Base-by-base conservation (phyloP, 2,329 filamentous ascomycete species). In the Microcyclosporella mali region DNA sequence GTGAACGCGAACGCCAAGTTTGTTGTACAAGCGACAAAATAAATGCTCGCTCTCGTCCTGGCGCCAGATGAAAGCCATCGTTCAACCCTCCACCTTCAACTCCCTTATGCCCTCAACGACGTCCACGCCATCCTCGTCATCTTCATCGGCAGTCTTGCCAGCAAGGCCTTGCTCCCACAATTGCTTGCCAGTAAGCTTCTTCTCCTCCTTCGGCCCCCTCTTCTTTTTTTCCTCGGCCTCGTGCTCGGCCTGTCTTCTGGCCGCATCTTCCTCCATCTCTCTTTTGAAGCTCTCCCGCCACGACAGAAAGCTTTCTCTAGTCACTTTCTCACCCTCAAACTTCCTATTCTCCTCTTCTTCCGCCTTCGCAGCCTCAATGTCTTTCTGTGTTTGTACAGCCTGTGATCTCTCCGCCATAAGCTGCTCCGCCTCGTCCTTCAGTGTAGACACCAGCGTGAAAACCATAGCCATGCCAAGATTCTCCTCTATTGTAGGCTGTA, bases 381-480 rank as follows among this genome's bases (percentile, higher is more conserved):
- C 78, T 38, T 66, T 69, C 38, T 69, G 56, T 1, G 71, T 74
- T 53, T 78, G 69, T 12, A 73, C 77, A 7, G 73, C 84, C 45
- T 79, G 78, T 58, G 81, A 79, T 34, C 92, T 81, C 50, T 88
- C 81, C 12, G 75, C 68, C 53, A 97, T 81, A 45, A 98, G 76
- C 55, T 82, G 75, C 70, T 98, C 92, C n/a, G 89, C 90, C 39
- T 78, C 75, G 46, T 98, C 92, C 63, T 95, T 97, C 47, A 98
- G 70, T 0, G 84, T 80, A 11, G 85, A 87, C 41, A 94, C 84
- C 17, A 98, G 71, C 0, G 90, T 88, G 67, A 97, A 98, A 1
- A 98, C 72, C 92, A 98, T 98, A 42, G 88, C 86, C 84, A 97
- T 97, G 50, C 92, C 92, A 46, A 97, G 69, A 56, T 89, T 97